Percentiles rank a stretch among this genome's conserved stretches.
phyloP scores from a whole-genome alignment of 108 stramenopile species.

The Fistulifera pelliculosa region DNA sequence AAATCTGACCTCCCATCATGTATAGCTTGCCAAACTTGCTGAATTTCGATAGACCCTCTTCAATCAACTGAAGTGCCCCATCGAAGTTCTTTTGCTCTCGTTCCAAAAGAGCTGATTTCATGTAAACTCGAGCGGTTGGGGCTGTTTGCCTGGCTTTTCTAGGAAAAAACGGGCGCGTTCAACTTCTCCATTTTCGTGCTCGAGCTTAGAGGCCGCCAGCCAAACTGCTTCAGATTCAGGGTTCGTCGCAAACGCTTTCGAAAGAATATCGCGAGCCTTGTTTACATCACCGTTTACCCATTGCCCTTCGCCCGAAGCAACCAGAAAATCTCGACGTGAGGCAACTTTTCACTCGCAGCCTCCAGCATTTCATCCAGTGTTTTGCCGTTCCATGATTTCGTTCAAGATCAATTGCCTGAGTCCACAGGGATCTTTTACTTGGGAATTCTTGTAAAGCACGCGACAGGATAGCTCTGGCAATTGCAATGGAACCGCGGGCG shows the following conservation, averaged over 20 bases:
- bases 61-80: constrained; percentile 54
- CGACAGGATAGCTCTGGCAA: constrained; percentile 82
- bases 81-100: constrained; percentile 42
- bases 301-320: constrained; percentile 90
- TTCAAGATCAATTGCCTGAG: constrained; percentile 90
- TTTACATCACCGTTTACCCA: constrained; percentile 86
- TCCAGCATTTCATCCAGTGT: constrained; percentile 70
- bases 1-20: constrained; percentile 96
- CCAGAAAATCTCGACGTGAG: constrained; percentile 94
- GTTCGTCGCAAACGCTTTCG: constrained; percentile 88
- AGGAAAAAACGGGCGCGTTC: constrained; percentile 86
- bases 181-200: constrained; percentile 92
- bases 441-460: constrained; percentile 74
- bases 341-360: constrained; percentile 73
- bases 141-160: constrained; percentile 72
- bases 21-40: constrained; percentile 79
- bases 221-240: constrained; percentile 93
- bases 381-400: constrained; percentile 59
- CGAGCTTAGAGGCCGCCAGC: constrained; percentile 95
- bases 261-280: constrained; percentile 84
- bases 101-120: constrained; percentile 93
- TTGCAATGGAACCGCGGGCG: constrained; percentile 56
- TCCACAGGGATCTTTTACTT: constrained; percentile 79
- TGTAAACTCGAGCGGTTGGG: constrained; percentile 79
- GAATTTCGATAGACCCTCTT: constrained; percentile 72